Conservation (phyloP, 2,329 filamentous ascomycete genomes). For the Penicillium sp. region DNA sequence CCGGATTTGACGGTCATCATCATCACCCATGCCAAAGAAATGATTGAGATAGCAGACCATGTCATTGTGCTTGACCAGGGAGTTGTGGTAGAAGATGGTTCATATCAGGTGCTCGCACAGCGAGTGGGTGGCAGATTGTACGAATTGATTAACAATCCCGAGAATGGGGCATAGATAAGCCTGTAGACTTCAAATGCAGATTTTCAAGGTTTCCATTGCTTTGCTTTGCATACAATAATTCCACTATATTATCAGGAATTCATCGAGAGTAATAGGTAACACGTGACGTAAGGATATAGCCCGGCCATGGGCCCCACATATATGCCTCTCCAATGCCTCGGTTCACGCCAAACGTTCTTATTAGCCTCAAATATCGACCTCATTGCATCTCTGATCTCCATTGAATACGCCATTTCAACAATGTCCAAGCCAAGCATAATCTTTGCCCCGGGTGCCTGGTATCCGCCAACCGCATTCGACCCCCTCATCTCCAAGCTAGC, state of each 20-base stretch:
- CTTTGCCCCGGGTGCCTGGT: conserved; percentile 35
- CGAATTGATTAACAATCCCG: conserved; percentile 29
- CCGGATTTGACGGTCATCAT: conserved; percentile 68
- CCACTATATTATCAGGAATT: too few relatives aligned
- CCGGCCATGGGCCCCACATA: too few relatives aligned
- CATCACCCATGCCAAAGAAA: conserved; percentile 78
- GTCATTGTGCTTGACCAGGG: conserved; percentile 72
- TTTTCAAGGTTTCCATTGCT: neutral
- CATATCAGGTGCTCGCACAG: conserved; percentile 61
- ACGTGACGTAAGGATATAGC: too few relatives aligned
- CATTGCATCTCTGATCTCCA: too few relatives aligned
- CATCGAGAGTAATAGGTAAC: too few relatives aligned
- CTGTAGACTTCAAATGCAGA: neutral
- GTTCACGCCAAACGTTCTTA: too few relatives aligned
- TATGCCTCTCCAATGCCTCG: too few relatives aligned
- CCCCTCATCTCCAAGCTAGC: conserved; percentile 25
- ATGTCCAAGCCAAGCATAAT: conserved; percentile 27
- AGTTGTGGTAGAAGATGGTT: conserved; percentile 67
- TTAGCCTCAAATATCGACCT: too few relatives aligned
- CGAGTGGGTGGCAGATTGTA: conserved; percentile 49
- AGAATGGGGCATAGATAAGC: neutral
- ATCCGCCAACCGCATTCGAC: conserved; percentile 30
- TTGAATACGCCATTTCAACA: neutral
- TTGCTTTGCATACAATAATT: too few relatives aligned
- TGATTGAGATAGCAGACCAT: conserved; percentile 79